Conservation (phyloP, 2,329 filamentous ascomycete species). For the Neofusicoccum umdonicola region DNA sequence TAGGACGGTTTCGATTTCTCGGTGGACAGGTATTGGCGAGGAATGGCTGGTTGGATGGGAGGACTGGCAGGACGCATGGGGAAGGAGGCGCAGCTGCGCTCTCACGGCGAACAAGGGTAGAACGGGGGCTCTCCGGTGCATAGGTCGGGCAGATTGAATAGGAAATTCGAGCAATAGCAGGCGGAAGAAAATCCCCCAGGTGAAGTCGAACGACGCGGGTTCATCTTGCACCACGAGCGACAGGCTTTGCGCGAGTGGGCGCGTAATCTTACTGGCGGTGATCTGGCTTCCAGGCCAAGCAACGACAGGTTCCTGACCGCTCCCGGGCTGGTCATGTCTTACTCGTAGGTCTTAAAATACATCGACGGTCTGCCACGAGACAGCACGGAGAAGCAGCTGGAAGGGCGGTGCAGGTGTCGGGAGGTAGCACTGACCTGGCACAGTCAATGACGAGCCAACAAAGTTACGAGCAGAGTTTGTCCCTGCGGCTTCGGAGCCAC, state of each 20-base stretch:
- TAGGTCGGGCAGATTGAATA: constrained; percentile 15
- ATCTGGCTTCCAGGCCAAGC: background rate
- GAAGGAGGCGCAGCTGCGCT: background rate
- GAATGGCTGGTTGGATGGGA: background rate
- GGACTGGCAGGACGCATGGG: background rate
- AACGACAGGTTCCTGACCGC: background rate
- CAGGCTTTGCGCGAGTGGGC: background rate
- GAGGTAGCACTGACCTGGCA: background rate
- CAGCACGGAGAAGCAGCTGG: background rate
- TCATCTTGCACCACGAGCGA: background rate
- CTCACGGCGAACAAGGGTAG: background rate
- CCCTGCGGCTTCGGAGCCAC: background rate
- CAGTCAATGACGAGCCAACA: background rate
- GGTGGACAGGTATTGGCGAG: background rate
- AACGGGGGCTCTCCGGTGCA: background rate
- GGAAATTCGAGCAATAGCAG: background rate
- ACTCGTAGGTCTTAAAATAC: no score
- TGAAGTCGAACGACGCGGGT: background rate
- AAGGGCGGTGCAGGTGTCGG: background rate
- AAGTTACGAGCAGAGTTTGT: background rate
- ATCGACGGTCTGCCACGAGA: background rate
- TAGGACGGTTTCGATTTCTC: constrained; percentile 2
- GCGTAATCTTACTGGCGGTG: background rate
- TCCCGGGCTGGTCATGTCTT: no score
- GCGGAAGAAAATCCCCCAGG: background rate